A percentile compares a stretch with the other conserved stretches of the same genome.
phyloP scores from a whole-genome alignment of 345 rosid genomes.

The Microcos paniculata region DNA sequence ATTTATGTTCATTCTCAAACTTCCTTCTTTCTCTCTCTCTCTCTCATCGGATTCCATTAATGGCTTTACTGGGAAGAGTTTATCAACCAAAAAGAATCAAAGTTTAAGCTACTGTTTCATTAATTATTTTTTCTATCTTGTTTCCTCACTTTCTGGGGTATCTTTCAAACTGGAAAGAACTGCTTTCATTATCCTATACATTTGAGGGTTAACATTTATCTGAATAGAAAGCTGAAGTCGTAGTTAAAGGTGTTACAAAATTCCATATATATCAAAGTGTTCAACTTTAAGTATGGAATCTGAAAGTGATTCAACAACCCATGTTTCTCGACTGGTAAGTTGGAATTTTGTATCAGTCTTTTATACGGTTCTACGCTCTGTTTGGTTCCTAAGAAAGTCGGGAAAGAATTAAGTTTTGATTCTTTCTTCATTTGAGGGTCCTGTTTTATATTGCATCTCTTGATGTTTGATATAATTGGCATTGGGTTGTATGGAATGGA shows the following conservation, averaged over 20 bases:
- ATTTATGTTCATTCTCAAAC: background rate
- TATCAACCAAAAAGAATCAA: background rate
- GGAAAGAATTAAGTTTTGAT: background rate
- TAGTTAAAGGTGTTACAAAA: background rate
- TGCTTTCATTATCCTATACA: background rate
- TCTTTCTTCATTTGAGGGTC: background rate
- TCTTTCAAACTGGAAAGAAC: background rate
- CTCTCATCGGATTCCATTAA: background rate
- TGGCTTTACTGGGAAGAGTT: background rate
- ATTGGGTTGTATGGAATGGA: no score
- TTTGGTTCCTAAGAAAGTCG: constrained; percentile 8
- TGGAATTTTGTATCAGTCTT: background rate
- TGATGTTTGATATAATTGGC: background rate
- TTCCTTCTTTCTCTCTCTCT: background rate
- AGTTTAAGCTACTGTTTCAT: background rate
- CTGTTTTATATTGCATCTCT: background rate
- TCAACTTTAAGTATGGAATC: background rate
- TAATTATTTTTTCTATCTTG: background rate
- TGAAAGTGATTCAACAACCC: background rate
- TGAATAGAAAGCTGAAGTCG: background rate
- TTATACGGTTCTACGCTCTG: background rate
- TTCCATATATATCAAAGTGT: background rate
- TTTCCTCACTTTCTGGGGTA: background rate
- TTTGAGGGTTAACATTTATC: background rate
- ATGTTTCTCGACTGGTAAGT: constrained; percentile 12